phyloP scores from a whole-genome alignment of 73 alveolate genomes.

The Blepharisma japonicum region DNA sequence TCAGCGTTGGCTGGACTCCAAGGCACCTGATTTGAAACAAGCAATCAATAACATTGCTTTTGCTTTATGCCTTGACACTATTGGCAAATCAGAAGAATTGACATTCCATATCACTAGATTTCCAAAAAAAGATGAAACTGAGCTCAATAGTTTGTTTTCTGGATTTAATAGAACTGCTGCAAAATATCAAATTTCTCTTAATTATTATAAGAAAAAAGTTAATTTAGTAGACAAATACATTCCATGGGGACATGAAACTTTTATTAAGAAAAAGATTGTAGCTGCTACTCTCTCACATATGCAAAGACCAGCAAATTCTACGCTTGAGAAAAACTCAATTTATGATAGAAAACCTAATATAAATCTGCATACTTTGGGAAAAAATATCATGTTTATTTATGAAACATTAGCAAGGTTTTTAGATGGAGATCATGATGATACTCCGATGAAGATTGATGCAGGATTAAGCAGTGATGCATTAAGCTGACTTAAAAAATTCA shows the following conservation, averaged over 20 bases:
- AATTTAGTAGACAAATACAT: slow-evolving; percentile 54
- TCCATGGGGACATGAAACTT: slow-evolving; percentile 70
- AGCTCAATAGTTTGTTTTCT: slow-evolving; percentile 47
- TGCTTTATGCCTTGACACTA: slow-evolving; percentile 58
- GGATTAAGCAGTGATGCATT: too few species aligned
- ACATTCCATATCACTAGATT: slow-evolving; percentile 53
- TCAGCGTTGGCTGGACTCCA: slow-evolving; percentile 38
- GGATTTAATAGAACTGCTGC: slow-evolving; percentile 55
- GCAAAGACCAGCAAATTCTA: slow-evolving; percentile 41
- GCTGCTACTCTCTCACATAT: slow-evolving; percentile 55
- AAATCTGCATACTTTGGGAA: slow-evolving; percentile 38
- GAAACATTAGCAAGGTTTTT: slow-evolving; percentile 49
- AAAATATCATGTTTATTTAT: slow-evolving; percentile 51
- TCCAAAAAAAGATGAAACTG: slow-evolving; percentile 62
- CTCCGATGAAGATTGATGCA: too few species aligned
- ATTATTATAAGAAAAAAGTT: slow-evolving; percentile 53
- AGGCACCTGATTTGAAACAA: slow-evolving; percentile 43
- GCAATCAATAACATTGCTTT: slow-evolving; percentile 53
- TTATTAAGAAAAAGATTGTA: slow-evolving; percentile 54
- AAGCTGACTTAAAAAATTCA: not conserved
- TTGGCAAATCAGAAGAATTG: slow-evolving; percentile 52
- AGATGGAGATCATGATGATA: too few species aligned
- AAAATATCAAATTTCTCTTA: slow-evolving; percentile 47
- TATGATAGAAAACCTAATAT: slow-evolving; percentile 43
- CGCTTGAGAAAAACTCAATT: slow-evolving; percentile 49